These are phyloP conservation scores for Bipolaris bicolor DNA, from an alignment of 2,329 filamentous ascomycete species.

Conservation along the genomic window DNA sequence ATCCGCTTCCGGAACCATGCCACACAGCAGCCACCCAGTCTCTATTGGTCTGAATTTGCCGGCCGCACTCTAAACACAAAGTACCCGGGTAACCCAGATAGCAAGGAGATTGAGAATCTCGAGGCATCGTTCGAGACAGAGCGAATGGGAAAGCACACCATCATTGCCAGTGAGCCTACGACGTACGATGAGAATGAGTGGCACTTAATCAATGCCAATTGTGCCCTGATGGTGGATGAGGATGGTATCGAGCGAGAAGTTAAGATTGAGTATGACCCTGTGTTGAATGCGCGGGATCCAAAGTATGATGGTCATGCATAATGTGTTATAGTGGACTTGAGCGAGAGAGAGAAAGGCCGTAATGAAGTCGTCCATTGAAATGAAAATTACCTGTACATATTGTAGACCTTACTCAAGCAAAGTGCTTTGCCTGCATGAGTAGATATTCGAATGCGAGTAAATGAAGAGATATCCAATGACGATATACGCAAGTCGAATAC, in stretches of 20 bases:
- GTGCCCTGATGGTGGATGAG: conserved; percentile 52
- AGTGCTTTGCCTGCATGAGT: too few relatives aligned
- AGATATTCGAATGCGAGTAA: too few relatives aligned
- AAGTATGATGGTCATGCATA: conserved; percentile 23
- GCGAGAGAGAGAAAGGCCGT: not conserved
- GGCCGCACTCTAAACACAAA: conserved; percentile 61
- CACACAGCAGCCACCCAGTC: conserved; percentile 57
- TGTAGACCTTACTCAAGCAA: too few relatives aligned
- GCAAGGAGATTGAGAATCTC: conserved; percentile 43
- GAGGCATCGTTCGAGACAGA: conserved; percentile 45
- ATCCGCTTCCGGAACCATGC: conserved; percentile 61
- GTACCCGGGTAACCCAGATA: conserved; percentile 57
- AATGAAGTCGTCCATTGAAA: too few relatives aligned
- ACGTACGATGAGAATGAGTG: conserved; percentile 61
- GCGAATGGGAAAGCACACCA: conserved; percentile 59
- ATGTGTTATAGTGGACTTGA: not conserved
- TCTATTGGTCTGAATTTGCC: conserved; percentile 59
- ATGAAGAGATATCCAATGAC: too few relatives aligned
- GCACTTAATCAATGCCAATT: conserved; percentile 58
- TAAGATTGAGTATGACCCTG: conserved; percentile 46
- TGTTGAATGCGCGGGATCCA: conserved; percentile 51
- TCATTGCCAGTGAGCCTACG: conserved; percentile 61
- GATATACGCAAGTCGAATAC: too few relatives aligned
- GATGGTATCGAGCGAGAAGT: conserved; percentile 48
- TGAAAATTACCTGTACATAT: too few relatives aligned